Base-by-base conservation (phyloP, 1,284 basidiomycete genomes). In the Volvariella volvacea region DNA sequence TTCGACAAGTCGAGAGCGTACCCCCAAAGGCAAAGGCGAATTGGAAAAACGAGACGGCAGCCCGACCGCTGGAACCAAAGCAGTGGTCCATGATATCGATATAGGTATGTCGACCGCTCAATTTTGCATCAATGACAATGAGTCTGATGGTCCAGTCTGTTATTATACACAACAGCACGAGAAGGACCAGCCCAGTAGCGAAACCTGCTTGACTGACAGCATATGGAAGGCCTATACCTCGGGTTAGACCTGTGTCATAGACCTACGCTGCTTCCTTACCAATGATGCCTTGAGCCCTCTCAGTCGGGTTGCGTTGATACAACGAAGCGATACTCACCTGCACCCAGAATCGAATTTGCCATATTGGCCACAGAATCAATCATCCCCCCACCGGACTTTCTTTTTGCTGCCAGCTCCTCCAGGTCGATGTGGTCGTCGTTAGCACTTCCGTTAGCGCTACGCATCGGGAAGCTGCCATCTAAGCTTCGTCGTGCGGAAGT, bases 71-170 rank as follows among this genome's bases (percentile, higher is more conserved):
- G 3, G 78, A 67, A 7, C 96, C 96, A 59, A 95, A 99, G 64
- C 93, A 97, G 47, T 87, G 87, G 58, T 91, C 74, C 92, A 98
- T 96, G 50, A 96, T 91, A 54, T 91, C 95, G 52, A 97, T 96
- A 61, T 99, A 99, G 1, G 92, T 93, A 51, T 80, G 82, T 42
- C 88, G 74, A 0, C 96, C 95, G 54, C 89, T 92, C 48, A 99
- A 72, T 68, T 99, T 99, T 25, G 93, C 94, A 59, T 98, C 98
- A 53, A 94, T 65, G 31, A 94, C 87, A 44, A 98, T 95, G 25
- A 99, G 78, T 10, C 94, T 84, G 49, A 99, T 98, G 2, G 96
- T 99, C 95, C 95, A 99, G 65, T 98, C 94, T 9, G 95, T 98
- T 32, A 96, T 77, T 19, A 67, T 75, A 37, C 90, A 93, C 10